A percentile compares a stretch with the other conserved stretches of the same genome.
Conservation (phyloP, 495 filamentous ascomycete genomes). For the Neurospora cerealis region DNA sequence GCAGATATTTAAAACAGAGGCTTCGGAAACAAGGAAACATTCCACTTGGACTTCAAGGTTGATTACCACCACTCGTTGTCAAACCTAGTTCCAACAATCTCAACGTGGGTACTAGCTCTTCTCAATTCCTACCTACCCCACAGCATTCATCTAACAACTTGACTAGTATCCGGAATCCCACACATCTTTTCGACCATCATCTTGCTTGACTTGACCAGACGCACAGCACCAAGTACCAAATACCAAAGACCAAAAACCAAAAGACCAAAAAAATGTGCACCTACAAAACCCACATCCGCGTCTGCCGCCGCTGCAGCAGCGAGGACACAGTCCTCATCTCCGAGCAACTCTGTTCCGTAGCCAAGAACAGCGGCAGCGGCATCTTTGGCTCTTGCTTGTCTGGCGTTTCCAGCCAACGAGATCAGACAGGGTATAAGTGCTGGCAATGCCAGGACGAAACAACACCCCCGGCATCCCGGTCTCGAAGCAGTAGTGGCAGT, state of each 20-base stretch:
- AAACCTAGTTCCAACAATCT: not conserved
- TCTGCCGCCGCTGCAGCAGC: conserved; percentile 24
- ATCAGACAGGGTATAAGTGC: conserved; percentile 25
- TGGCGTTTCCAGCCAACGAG: conserved; percentile 20
- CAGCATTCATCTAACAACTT: not conserved
- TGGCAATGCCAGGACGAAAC: conserved; percentile 29
- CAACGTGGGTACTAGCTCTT: not conserved
- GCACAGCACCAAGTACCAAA: not conserved
- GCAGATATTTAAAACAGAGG: not conserved
- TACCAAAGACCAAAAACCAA: not conserved
- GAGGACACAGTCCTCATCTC: conserved; percentile 37
- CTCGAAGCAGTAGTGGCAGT: not conserved
- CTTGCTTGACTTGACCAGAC: not conserved
- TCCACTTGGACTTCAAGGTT: not conserved
- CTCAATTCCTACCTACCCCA: not conserved
- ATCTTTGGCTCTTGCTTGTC: conserved; percentile 30
- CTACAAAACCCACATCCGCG: conserved; percentile 31
- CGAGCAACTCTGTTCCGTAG: conserved; percentile 25
- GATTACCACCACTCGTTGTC: not conserved
- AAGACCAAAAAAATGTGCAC: conserved; percentile 23
- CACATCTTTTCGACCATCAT: not conserved
- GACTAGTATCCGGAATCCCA: not conserved
- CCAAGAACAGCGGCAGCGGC: conserved; percentile 23
- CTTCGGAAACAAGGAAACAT: not conserved
- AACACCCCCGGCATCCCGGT: not conserved